These are phyloP conservation scores for Setaria viridis DNA, from an alignment of 202 grass and related monocot genomes.

Conservation along the genomic window DNA sequence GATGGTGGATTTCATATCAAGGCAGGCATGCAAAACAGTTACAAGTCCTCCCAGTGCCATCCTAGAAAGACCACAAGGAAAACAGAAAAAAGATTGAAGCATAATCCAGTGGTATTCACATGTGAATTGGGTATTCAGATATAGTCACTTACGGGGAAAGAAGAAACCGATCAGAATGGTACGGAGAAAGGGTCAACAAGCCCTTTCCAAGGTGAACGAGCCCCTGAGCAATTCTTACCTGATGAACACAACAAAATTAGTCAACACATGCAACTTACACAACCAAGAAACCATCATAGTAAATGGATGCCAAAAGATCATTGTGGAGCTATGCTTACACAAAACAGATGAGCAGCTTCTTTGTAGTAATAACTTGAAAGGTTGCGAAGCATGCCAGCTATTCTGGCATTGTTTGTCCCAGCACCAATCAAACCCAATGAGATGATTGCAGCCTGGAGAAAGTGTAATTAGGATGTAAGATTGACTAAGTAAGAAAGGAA, in stretches of 20 bases:
- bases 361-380: slow-evolving; percentile 99
- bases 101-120: slow-evolving; percentile 8
- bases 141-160: slow-evolving; percentile 80
- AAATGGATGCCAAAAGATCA: slow-evolving; percentile 1
- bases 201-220: slow-evolving; percentile 98
- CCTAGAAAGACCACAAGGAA: slow-evolving; percentile 36
- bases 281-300: not conserved
- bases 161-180: slow-evolving; percentile 97
- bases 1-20: slow-evolving; percentile 95
- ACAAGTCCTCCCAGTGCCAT: slow-evolving; percentile 95
- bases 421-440: slow-evolving; percentile 97
- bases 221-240: slow-evolving; percentile 99
- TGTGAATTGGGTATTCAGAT: not conserved
- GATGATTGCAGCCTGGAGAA: slow-evolving; percentile 81
- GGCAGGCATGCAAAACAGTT: slow-evolving; percentile 86
- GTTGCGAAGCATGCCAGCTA: slow-evolving; percentile 97
- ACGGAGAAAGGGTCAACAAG: slow-evolving; percentile 91
- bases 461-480: slow-evolving; percentile 39
- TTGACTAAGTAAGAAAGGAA: slow-evolving; percentile 3
- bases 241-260: slow-evolving; percentile 46
- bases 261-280: not conserved
- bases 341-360: slow-evolving; percentile 96
- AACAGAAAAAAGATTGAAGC: not conserved
- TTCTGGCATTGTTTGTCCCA: slow-evolving; percentile 97
- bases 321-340: slow-evolving; percentile 63